Evolutionary conservation across 768 basidiomycete genomes (phyloP).

Genomic region (Piloderma croceum): DNA sequence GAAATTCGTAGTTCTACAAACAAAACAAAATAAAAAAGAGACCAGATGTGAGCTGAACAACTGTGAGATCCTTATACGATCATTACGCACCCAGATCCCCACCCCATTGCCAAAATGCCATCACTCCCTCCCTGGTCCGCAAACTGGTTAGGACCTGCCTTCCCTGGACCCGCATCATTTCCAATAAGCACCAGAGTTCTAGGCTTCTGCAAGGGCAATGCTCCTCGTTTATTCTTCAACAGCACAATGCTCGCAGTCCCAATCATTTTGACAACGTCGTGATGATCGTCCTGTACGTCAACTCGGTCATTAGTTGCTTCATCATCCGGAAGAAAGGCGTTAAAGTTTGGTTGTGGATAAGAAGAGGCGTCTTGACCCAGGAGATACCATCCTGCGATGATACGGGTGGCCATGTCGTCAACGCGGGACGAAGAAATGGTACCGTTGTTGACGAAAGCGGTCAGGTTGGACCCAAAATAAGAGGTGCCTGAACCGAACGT

Average conservation of each 20-base stretch:
- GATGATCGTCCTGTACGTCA: slow-evolving; percentile 68
- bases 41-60: background rate
- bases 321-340: slow-evolving; percentile 51
- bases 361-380: slow-evolving; percentile 55
- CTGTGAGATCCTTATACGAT: background rate
- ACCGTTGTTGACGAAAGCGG: slow-evolving; percentile 62
- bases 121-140: slow-evolving; percentile 54
- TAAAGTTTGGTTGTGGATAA: slow-evolving; percentile 69
- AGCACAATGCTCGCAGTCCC: slow-evolving; percentile 71
- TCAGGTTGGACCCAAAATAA: slow-evolving; percentile 67
- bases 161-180: slow-evolving; percentile 58
- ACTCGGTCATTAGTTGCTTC: slow-evolving; percentile 53
- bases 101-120: slow-evolving; percentile 84
- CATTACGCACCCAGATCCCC: slow-evolving; percentile 69
- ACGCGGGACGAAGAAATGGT: slow-evolving; percentile 60
- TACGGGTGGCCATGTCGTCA: slow-evolving; percentile 80
- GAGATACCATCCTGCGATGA: slow-evolving; percentile 67
- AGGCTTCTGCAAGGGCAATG: slow-evolving; percentile 55
- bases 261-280: slow-evolving; percentile 61
- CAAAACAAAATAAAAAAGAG: background rate
- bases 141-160: slow-evolving; percentile 66
- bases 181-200: slow-evolving; percentile 59
- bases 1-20: slow-evolving; percentile 56
- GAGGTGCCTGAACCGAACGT: slow-evolving; percentile 43
- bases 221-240: slow-evolving; percentile 60